phyloP scores from a whole-genome alignment of 345 rosid species.

The Linum trigynum region DNA sequence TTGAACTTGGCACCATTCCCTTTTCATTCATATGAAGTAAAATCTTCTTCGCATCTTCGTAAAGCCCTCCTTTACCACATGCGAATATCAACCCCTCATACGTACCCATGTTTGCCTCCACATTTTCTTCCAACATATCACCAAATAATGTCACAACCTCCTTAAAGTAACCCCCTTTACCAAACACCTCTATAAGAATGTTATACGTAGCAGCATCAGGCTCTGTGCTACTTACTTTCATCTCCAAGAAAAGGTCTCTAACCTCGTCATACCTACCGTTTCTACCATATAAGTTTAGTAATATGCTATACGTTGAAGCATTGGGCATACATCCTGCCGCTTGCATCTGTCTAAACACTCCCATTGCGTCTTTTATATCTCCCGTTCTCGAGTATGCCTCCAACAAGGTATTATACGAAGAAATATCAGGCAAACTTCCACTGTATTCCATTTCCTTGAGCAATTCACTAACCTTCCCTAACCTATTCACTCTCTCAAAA shows the following conservation, averaged over 20 bases:
- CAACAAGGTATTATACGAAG: conserved; percentile 72
- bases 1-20: conserved; percentile 71
- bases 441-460: conserved; percentile 70
- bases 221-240: conserved; percentile 81
- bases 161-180: conserved; percentile 93
- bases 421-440: conserved; percentile 73
- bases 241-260: conserved; percentile 83
- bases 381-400: conserved; percentile 67
- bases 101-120: conserved; percentile 78
- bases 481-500: conserved; percentile 50
- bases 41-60: conserved; percentile 68
- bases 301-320: conserved; percentile 58
- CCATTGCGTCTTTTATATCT: conserved; percentile 63
- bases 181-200: conserved; percentile 71
- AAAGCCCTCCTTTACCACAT: conserved; percentile 88
- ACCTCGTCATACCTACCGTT: conserved; percentile 76
- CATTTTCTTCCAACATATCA: conserved; percentile 92
- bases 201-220: conserved; percentile 83
- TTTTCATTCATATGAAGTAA: conserved; percentile 69
- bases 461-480: conserved; percentile 63
- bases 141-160: conserved; percentile 92
- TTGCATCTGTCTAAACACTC: conserved; percentile 85
- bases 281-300: conserved; percentile 76
- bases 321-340: conserved; percentile 71
- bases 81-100: conserved; percentile 82